A percentile compares a stretch with the other conserved stretches of the same genome.
These are phyloP conservation scores for Nyctanthes arbortristis DNA, from an alignment of 257 asterid genomes.

Conservation along the genomic window DNA sequence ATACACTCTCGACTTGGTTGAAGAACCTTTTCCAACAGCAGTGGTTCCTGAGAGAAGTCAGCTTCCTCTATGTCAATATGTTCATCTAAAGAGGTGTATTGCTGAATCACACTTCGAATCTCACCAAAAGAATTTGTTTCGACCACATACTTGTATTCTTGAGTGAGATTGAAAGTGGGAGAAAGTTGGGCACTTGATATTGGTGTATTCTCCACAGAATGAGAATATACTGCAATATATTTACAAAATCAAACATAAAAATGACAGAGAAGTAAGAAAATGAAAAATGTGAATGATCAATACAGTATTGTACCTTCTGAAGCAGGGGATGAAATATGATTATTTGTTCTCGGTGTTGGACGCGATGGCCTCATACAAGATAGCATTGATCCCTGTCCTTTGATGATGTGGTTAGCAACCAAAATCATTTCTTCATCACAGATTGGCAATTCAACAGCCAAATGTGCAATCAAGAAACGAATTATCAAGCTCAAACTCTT, in stretches of 20 bases:
- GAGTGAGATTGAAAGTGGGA: slow-evolving; percentile 74
- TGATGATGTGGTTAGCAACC: slow-evolving; percentile 27
- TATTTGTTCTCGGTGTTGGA: slow-evolving; percentile 36
- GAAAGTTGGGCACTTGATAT: slow-evolving; percentile 67
- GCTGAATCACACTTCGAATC: slow-evolving; percentile 57
- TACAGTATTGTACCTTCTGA: slow-evolving; percentile 53
- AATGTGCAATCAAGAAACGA: slow-evolving; percentile 4
- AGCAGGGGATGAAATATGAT: slow-evolving; percentile 52
- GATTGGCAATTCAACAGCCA: too few species aligned
- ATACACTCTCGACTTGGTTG: slow-evolving; percentile 64
- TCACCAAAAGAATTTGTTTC: slow-evolving; percentile 66
- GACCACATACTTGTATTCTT: slow-evolving; percentile 66
- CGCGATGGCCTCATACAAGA: slow-evolving; percentile 50
- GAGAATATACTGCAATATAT: slow-evolving; percentile 36
- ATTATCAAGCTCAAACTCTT: neutral
- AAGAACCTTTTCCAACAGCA: slow-evolving; percentile 58
- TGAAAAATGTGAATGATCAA: slow-evolving; percentile 1
- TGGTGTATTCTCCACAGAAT: slow-evolving; percentile 48
- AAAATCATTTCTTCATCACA: slow-evolving; percentile 30
- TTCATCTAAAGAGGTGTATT: slow-evolving; percentile 35
- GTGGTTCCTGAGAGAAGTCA: slow-evolving; percentile 40
- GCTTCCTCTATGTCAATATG: slow-evolving; percentile 32
- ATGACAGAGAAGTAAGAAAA: neutral
- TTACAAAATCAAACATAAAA: slow-evolving; percentile 15
- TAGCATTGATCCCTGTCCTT: slow-evolving; percentile 47